Evolutionary conservation across 306 rosid species (phyloP).

Genomic region (Vicia villosa): DNA sequence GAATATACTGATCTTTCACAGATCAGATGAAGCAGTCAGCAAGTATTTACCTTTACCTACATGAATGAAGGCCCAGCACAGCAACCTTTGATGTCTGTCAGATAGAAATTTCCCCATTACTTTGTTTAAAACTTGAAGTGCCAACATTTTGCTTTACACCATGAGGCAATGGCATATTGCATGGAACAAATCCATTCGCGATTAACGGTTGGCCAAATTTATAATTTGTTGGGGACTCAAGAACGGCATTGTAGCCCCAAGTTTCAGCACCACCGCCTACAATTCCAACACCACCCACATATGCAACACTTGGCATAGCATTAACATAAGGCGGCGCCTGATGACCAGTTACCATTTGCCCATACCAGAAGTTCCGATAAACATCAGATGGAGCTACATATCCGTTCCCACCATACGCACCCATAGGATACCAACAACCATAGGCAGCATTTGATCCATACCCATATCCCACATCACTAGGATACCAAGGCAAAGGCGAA

Average conservation of each 20-base stretch:
- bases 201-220: constrained; percentile 41
- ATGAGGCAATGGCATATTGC: constrained; percentile 34
- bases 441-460: constrained; percentile 43
- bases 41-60: constrained; percentile 55
- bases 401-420: constrained; percentile 50
- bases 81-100: constrained; percentile 30
- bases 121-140: constrained; percentile 44
- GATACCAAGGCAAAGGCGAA: constrained; percentile 47
- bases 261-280: constrained; percentile 33
- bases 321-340: constrained; percentile 51
- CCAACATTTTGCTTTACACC: constrained; percentile 42
- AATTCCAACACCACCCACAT: constrained; percentile 44
- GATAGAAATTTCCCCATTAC: constrained; percentile 43
- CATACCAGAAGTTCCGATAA: constrained; percentile 49
- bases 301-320: constrained; percentile 36
- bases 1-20: constrained; percentile 49
- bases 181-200: constrained; percentile 40
- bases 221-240: constrained; percentile 40
- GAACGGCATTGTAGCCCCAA: constrained; percentile 43
- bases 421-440: constrained; percentile 62
- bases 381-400: constrained; percentile 52
- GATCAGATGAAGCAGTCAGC: constrained; percentile 42
- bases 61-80: constrained; percentile 25
- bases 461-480: constrained; percentile 38
- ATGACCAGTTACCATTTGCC: constrained; percentile 41